These are phyloP conservation scores for Melanogaster broomeanus DNA, from an alignment of 768 basidiomycete species.

Conservation along the genomic window DNA sequence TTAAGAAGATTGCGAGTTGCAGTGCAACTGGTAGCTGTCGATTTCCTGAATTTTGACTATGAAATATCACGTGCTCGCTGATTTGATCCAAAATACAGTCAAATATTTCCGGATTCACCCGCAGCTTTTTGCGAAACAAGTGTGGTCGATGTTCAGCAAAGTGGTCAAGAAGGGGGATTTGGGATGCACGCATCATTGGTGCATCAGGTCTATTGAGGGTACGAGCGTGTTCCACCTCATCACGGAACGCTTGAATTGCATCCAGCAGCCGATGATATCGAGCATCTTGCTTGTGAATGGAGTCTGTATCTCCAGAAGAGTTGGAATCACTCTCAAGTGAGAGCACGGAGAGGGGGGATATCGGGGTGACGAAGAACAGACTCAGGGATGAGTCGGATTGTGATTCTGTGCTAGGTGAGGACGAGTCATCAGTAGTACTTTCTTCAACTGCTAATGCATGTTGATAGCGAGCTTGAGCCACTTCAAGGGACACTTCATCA, in stretches of 20 bases:
- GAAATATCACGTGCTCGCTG: background rate
- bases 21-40: conserved; percentile 24
- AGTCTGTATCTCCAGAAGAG: background rate
- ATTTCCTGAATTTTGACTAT: background rate
- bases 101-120: background rate
- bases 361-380: background rate
- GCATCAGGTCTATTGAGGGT: background rate
- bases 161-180: conserved; percentile 1
- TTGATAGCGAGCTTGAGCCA: background rate
- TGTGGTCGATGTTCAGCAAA: background rate
- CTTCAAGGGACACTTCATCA: background rate
- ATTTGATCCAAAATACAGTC: conserved; percentile 4
- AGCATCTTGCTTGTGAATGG: background rate
- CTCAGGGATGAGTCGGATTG: background rate
- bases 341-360: background rate
- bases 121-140: background rate
- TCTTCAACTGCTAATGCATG: background rate
- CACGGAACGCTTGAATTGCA: background rate
- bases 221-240: background rate
- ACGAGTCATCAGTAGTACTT: background rate
- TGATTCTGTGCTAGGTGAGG: background rate
- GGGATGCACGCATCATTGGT: background rate
- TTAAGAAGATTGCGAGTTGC: conserved; percentile 31
- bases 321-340: background rate
- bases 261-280: background rate